These are phyloP conservation scores for Pythium monospermum DNA, from an alignment of 352 stramenopile genomes.

Conservation along the genomic window DNA sequence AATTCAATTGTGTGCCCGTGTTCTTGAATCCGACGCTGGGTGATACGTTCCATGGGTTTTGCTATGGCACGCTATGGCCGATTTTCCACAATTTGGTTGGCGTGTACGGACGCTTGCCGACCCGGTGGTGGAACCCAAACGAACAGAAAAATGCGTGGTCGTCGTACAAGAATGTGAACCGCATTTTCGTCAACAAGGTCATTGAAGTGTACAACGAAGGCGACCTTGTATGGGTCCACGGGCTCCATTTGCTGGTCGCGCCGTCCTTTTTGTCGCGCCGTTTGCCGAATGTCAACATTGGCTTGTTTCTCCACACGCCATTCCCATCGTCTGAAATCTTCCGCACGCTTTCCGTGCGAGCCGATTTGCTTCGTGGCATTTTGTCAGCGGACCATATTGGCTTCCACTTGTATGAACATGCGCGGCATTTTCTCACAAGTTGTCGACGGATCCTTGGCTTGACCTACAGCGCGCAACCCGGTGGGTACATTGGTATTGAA, in stretches of 20 bases:
- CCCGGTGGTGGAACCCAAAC: constrained; percentile 79
- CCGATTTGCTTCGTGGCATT: constrained; percentile 95
- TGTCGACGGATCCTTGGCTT: constrained; percentile 87
- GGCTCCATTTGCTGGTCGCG: constrained; percentile 97
- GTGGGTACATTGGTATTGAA: constrained; percentile 92
- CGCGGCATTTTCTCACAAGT: constrained; percentile 96
- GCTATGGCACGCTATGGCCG: constrained; percentile 96
- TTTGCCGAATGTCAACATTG: constrained; percentile 93
- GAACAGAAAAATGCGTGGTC: constrained; percentile 88
- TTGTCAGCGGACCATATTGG: constrained; percentile 97
- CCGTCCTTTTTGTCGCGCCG: constrained; percentile 94
- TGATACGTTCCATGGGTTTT: constrained; percentile 92
- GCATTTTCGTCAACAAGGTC: constrained; percentile 94
- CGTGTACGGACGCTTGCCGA: constrained; percentile 87
- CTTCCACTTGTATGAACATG: constrained; percentile 98
- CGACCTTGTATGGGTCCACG: constrained; percentile 96
- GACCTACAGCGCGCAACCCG: constrained; percentile 89
- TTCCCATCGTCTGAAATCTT: constrained; percentile 99
- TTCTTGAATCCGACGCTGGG: constrained; percentile 88
- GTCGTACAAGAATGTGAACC: constrained; percentile 96
- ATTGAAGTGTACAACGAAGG: constrained; percentile 90
- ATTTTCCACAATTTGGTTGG: constrained; percentile 99
- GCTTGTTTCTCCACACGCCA: constrained; percentile 98
- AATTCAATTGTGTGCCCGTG: constrained; percentile 97
- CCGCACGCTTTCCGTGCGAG: constrained; percentile 94